Evolutionary conservation across 2,329 filamentous ascomycete species (phyloP), one percentile per base, ranked within the genome.

Genomic region (Scopulariopsis brevicaulis): DNA sequence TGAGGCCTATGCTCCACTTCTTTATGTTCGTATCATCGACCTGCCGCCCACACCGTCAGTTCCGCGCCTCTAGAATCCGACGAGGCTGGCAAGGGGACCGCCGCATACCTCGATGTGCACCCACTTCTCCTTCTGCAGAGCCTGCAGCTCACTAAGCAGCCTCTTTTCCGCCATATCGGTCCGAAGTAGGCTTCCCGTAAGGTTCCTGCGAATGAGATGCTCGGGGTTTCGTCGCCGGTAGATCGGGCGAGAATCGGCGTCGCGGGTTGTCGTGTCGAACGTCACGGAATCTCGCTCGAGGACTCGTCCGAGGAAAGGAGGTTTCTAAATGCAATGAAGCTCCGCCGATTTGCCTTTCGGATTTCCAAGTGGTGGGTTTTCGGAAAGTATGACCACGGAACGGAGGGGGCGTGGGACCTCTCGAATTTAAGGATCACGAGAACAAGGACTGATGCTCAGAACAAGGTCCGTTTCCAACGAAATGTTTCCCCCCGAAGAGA

Each of bases 61-160:
- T 6, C 46, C 12, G 46, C 46, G 4, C 20, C 46, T 11, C 46
- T 7, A 20, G 12, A 24, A 22, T 22, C 46, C 37, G 34, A 46
- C 28, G 18, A 22, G 46, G 28, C 28, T 32, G 28, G 28, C 28
- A 24, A 22, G 46, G 8, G 46, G 46, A 22, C 22, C 20, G 18
- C 55, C 50, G 67, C 81, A 61, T 72, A 91, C 89, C 70, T 95
- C 88, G 64, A 96, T 90, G 65, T 93, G 84, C 20, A 96, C 87
- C 93, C 93, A 99, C 70, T 90, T 90, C 78, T 96, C 92, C 71
- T 94, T 91, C 58, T 83, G 79, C 48, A 97, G 80, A 52, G 82
- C 79, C 71, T 88, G 87, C 74, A 90, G 85, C 77, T 97, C 93
- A 64, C 87, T 87, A 88, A 96, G 90, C 58, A 97, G 80, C 56